Base-by-base conservation (phyloP, 2,329 filamentous ascomycete genomes). In the Calonectria leucothoes region DNA sequence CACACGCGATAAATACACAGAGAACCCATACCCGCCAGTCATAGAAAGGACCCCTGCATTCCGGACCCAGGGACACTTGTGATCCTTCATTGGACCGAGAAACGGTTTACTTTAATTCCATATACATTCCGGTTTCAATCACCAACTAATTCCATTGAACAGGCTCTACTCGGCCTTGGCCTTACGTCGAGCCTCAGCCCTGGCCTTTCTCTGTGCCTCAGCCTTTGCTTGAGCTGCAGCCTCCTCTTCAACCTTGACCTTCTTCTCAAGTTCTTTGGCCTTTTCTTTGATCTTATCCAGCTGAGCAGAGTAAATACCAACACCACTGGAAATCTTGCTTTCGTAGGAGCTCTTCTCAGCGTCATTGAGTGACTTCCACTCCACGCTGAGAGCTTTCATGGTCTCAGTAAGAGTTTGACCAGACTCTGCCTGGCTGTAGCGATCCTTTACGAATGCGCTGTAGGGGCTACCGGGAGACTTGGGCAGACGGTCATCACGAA, bases 401-500 rank as follows among this genome's bases (percentile, higher is more conserved):
- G 39, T 69, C 0, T 83, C 82, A 6, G 15, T 1, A 12, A 81
- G 1, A 7, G 49, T 42, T 5, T 25, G 6, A 29, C 70, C 72
- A 4, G 35, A 51, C 0, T 82, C 78, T 33, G 82, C 6, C 29
- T 67, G 67, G 3, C 35, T 67, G 49, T 83, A 83, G 35, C 81
- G 78, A 10, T 77, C 79, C 79, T 84, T 83, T 70, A 84, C 69
- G 80, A 82, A 91, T 5, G 82, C 70, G 11, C 68, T 61, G 75
- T 79, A 90, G 31, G 84, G 29, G 15, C 67, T 78, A 15, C 42
- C 0, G 14, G 85, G 77, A 42, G 75, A 77, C 81, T 86, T 87
- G 75, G 90, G 90, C 39, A 83, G 74, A 49, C 90, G 89, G 3
- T 86, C 82, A 77, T 92, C 90, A 2, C 73, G 75, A 75, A 91